These are phyloP conservation scores for Zea luxurians DNA, from an alignment of 176 grass and related monocot genomes.

Conservation along the genomic window DNA sequence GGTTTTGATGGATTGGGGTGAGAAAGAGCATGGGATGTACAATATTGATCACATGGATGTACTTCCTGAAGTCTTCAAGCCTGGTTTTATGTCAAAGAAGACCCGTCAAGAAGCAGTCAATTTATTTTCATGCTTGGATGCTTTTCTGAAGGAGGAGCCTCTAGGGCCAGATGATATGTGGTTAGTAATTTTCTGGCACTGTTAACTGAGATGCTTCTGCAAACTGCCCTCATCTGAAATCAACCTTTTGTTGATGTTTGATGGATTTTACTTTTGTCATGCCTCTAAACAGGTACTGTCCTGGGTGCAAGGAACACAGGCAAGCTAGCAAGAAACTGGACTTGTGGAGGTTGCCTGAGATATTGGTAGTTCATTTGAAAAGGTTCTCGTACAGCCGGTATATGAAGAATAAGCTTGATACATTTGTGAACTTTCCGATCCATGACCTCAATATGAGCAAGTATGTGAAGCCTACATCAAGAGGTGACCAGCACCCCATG, in stretches of 20 bases:
- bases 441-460: slow-evolving; percentile 80
- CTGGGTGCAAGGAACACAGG: slow-evolving; percentile 94
- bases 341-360: slow-evolving; percentile 94
- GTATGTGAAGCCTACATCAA: slow-evolving; percentile 48
- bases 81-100: slow-evolving; percentile 88
- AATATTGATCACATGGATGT: slow-evolving; percentile 68
- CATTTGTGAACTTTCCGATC: slow-evolving; percentile 90
- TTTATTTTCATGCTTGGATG: slow-evolving; percentile 91
- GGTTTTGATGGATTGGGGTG: slow-evolving; percentile 84
- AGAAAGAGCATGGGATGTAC: slow-evolving; percentile 67
- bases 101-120: slow-evolving; percentile 84
- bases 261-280: slow-evolving; percentile 15
- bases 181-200: slow-evolving; percentile 50
- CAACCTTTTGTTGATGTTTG: slow-evolving; percentile 14
- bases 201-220: not conserved
- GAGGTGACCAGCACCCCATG: slow-evolving; percentile 12
- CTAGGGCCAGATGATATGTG: slow-evolving; percentile 98
- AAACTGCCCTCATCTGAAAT: not conserved
- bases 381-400: slow-evolving; percentile 96
- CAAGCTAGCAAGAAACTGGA: slow-evolving; percentile 97
- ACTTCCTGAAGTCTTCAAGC: slow-evolving; percentile 87
- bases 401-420: slow-evolving; percentile 97
- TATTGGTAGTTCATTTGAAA: slow-evolving; percentile 95
- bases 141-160: slow-evolving; percentile 95
- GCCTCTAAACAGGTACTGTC: slow-evolving; percentile 70